A percentile compares a stretch with the other conserved stretches of the same genome.
Evolutionary conservation across 2,329 filamentous ascomycete species (phyloP).

Genomic region (Diaporthe batatas): DNA sequence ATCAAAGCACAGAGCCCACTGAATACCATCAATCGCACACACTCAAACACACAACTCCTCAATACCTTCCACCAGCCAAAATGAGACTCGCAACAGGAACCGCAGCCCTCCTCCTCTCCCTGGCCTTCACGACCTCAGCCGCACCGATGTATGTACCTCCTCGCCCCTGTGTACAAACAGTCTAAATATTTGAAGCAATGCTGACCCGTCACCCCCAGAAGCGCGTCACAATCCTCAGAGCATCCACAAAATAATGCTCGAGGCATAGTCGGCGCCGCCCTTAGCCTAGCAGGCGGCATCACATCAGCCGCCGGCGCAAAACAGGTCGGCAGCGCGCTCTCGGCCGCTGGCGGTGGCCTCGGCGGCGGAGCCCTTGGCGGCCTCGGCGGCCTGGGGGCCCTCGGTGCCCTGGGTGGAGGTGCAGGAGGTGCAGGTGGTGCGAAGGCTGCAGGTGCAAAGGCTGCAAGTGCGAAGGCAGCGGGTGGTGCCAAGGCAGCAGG

Average conservation of each 20-base stretch:
- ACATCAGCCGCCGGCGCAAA: slow-evolving; percentile 6
- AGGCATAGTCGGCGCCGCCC: slow-evolving; percentile 11
- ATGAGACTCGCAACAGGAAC: slow-evolving; percentile 22
- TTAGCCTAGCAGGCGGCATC: slow-evolving; percentile 10
- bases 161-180: neutral
- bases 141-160: slow-evolving; percentile 4
- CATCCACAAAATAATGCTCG: neutral
- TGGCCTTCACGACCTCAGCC: neutral
- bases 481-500: too few species aligned
- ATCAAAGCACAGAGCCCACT: neutral
- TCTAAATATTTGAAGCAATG: fast-evolving
- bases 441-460: too few species aligned
- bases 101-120: slow-evolving; percentile 10
- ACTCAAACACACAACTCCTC: neutral
- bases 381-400: neutral
- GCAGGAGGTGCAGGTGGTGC: neutral
- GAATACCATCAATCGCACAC: neutral
- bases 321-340: slow-evolving; percentile 7
- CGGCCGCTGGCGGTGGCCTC: neutral
- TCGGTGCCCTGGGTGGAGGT: too few species aligned
- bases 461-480: too few species aligned
- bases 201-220: neutral
- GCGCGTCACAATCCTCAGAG: neutral
- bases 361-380: neutral
- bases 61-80: neutral